Base-by-base conservation (phyloP, 2,329 filamentous ascomycete genomes). In the Verticillium zaregamsianum region DNA sequence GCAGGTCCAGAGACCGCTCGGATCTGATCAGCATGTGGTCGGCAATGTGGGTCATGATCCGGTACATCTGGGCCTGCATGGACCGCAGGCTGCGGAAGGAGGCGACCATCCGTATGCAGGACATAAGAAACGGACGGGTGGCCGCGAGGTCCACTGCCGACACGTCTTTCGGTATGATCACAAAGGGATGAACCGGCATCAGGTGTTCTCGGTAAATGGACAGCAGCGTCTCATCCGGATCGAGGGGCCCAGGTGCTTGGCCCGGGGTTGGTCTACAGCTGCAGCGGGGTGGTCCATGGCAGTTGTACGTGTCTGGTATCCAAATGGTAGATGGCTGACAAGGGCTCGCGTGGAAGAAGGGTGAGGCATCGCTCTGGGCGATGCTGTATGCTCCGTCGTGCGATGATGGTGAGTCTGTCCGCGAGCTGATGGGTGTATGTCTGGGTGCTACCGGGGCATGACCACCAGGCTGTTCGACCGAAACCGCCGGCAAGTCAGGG, bases 31-130 rank as follows among this genome's bases (percentile, higher is more conserved):
- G 69, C 74, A 84, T 77, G 61, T 78, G 73, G 33, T 84, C 80
- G 2, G 79, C 74, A 14, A 85, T 68, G 49, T 80, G 75, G 23
- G 68, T 71, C 68, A 82, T 78, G 28, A 84, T 69, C 35, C 74
- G 72, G 60, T 78, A 81, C 74, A 82, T 81, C 66, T 84, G 81
- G 0, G 76, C 79, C 15, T 78, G 71, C 79, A 83, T 82, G 2
- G 77, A 82, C 35, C 72, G 72, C 12, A 80, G 68, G 52, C 79
- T 79, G 20, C 77, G 73, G 49, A 81, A 78, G 0, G 80, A 83
- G 0, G 81, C 74, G 0, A 83, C 79, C 76, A 82, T 83, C 8
- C 76, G 72, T 25, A 85, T 80, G 4, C 79, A 75, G 0, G 77
- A 71, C 71, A 84, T 80, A 3, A 85, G 69, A 32, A 84, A 81